A percentile compares a stretch with the other conserved stretches of the same genome.
Evolutionary conservation across 352 stramenopile genomes (phyloP).

Genomic region (Phytophthora sansomeana): DNA sequence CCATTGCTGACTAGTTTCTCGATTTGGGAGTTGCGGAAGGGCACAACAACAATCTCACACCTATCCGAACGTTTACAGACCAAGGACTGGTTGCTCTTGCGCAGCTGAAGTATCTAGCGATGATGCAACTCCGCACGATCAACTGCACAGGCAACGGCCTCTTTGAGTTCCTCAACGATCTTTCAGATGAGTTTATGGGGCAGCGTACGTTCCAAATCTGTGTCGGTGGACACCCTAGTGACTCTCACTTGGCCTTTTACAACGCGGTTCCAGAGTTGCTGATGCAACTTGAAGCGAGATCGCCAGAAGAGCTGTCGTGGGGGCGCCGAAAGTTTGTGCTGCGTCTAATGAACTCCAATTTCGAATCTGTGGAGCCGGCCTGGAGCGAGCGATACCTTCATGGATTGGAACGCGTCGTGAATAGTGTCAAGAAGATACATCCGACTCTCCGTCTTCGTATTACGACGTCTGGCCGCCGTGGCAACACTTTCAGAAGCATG

Average conservation of each 20-base stretch:
- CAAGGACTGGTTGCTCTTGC: constrained; percentile 40
- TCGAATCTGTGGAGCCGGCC: constrained; percentile 30
- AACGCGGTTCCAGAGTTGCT: constrained; percentile 39
- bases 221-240: constrained; percentile 23
- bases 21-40: constrained; percentile 48
- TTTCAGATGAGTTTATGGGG: constrained; percentile 38
- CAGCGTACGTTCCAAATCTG: constrained; percentile 43
- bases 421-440: constrained; percentile 39
- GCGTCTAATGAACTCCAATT: constrained; percentile 42
- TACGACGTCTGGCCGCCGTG: constrained; percentile 31
- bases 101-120: constrained; percentile 38
- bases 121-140: constrained; percentile 43
- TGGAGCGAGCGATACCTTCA: constrained; percentile 53
- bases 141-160: constrained; percentile 50
- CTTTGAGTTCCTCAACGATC: constrained; percentile 43
- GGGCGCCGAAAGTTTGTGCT: constrained; percentile 39
- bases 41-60: constrained; percentile 37
- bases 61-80: constrained; percentile 50
- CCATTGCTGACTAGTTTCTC: constrained; percentile 35
- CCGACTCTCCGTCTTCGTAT: constrained; percentile 44
- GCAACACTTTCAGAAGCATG: constrained; percentile 36
- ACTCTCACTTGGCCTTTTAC: constrained; percentile 46
- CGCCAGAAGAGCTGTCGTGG: constrained; percentile 24
- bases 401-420: constrained; percentile 33
- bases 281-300: constrained; percentile 25